Percentiles rank a stretch among this genome's conserved stretches.
Evolutionary conservation across 768 basidiomycete genomes (phyloP).

Genomic region (Galerina sulciceps): DNA sequence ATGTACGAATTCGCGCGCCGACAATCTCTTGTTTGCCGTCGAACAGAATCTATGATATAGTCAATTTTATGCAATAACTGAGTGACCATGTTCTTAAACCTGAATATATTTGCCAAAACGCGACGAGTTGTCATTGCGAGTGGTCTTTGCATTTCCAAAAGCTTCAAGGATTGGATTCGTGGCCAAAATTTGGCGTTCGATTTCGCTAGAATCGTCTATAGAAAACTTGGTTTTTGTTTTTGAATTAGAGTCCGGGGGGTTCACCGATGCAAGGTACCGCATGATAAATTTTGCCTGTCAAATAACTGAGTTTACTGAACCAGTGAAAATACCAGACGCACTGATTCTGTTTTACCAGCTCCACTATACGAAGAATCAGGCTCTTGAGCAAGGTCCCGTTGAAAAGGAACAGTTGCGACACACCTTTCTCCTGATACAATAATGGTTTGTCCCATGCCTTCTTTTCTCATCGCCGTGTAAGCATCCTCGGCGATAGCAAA

Average conservation of each 20-base stretch:
- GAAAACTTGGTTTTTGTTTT: conserved; percentile 73
- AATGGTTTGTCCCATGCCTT: conserved; percentile 95
- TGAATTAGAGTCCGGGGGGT: conserved; percentile 69
- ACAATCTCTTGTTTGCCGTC: conserved; percentile 96
- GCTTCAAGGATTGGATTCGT: conserved; percentile 99
- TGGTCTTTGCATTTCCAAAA: conserved; percentile 99
- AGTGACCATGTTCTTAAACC: conserved; percentile 48
- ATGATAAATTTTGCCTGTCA: conserved; percentile 95
- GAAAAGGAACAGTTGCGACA: conserved; percentile 26
- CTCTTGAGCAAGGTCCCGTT: neutral
- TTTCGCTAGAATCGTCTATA: conserved; percentile 88
- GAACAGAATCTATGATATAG: conserved; percentile 79
- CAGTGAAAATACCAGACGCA: conserved; percentile 36
- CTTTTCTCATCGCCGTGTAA: conserved; percentile 94
- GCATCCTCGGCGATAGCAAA: conserved; percentile 99
- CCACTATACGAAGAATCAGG: conserved; percentile 61
- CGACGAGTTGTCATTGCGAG: conserved; percentile 98
- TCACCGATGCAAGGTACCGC: conserved; percentile 97
- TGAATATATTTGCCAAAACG: conserved; percentile 99
- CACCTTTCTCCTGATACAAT: conserved; percentile 98
- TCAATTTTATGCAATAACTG: conserved; percentile 7
- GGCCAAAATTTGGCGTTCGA: conserved; percentile 95
- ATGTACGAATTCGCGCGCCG: conserved; percentile 98
- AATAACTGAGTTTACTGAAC: neutral
- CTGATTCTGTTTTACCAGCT: conserved; percentile 98